phyloP scores from a whole-genome alignment of 129 eudicot genomes.

The Dittrichia graveolens region DNA sequence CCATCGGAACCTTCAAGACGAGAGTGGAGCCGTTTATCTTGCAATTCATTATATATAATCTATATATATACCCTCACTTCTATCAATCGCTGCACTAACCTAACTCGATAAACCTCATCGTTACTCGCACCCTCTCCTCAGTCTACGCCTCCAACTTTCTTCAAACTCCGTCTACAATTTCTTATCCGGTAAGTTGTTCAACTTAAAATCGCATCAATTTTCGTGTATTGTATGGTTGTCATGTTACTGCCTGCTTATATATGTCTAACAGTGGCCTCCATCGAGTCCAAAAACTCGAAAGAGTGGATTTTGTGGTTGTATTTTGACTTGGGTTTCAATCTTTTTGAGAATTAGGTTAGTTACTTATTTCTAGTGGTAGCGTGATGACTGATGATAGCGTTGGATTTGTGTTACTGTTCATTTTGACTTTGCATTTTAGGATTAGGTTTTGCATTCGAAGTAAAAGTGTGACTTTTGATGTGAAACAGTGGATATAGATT shows the following conservation, averaged over 20 bases:
- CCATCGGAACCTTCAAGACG: conserved; percentile 55
- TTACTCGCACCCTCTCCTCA: not conserved
- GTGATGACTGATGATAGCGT: not conserved
- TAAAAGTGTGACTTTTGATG: not conserved
- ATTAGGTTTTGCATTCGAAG: not conserved
- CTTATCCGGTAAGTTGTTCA: conserved; percentile 23
- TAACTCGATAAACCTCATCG: conserved; percentile 21
- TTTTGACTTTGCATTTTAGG: not conserved
- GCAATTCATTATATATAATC: too few relatives aligned
- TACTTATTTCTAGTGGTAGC: not conserved
- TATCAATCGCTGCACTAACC: not conserved
- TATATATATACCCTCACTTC: not conserved
- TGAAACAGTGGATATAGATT: not conserved
- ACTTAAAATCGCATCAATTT: not conserved
- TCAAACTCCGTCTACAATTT: not conserved
- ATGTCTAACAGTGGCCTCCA: not conserved
- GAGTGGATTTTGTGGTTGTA: conserved; percentile 8
- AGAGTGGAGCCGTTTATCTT: conserved; percentile 27
- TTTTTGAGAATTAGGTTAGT: not conserved
- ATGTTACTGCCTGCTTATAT: not conserved
- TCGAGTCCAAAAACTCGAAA: not conserved
- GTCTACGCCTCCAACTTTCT: not conserved
- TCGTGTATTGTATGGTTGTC: not conserved
- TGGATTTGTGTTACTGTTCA: not conserved
- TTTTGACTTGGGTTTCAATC: not conserved